Base-by-base conservation (phyloP, 2,329 filamentous ascomycete genomes). In the Exophiala xenobiotica region DNA sequence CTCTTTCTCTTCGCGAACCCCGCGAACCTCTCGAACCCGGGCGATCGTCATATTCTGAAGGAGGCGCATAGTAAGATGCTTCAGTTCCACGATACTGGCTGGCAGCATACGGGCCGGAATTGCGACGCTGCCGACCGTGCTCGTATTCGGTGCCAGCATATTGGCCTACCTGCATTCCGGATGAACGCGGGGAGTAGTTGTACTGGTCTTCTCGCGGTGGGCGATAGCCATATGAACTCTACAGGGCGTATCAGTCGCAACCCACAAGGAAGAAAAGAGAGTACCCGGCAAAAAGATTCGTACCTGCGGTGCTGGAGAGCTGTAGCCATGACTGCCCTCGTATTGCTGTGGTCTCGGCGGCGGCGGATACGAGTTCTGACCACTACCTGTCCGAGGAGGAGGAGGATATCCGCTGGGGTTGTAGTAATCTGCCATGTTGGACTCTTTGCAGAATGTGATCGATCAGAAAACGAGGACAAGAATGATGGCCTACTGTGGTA, bases 121-220 rank as follows among this genome's bases (percentile, higher is more conserved):
- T 52, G 26, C 56, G 55, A 35, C 57, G 51, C 22, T 58, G 44
- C 18, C 55, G 53, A n/a, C 26, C 20, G 27, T 60, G 40, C 3
- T 51, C 48, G 44, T 39, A 27, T 16, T 53, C 50, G 18, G 43
- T 27, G 12, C 53, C 52, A 18, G 49, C 49, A 33, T 58, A 61
- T 27, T 53, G 49, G 8, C 51, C 53, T 19, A 60, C 51, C 42
- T 56, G 56, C 53, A 53, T 56, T 6, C 46, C 57, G 22, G 58
- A 53, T n/a, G 43, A 49, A 12, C 51, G 50, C 1, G 56, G 56
- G n/a, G 56, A 56, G 35, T 43, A 48, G 19, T 37, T 38, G 39
- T 60, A 60, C 27, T 54, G 51, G 20, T 60, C 54, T 29, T 62
- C 58, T 7, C 52, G 53, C 9, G 59, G 46, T 35, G 58, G 59